Percentiles rank a stretch among this genome's conserved stretches.
Conservation (phyloP, 139 green algal genomes). For the Picochlorum sp. region DNA sequence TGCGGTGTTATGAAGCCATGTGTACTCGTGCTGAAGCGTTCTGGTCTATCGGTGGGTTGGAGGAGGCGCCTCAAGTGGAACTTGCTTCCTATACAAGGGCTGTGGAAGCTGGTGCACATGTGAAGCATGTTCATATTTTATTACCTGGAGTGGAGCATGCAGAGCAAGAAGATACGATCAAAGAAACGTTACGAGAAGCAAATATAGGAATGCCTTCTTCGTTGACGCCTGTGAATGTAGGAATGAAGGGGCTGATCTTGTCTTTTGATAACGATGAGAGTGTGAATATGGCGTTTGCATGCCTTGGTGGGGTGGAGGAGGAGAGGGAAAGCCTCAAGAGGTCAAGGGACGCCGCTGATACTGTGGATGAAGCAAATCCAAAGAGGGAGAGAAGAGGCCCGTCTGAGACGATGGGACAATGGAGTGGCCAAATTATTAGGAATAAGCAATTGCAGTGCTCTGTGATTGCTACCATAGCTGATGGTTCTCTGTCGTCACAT, state of each 20-base stretch:
- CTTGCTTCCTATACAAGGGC: background rate
- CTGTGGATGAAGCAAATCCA: too few relatives aligned
- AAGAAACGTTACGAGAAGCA: background rate
- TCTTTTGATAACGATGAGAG: background rate
- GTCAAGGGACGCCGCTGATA: too few relatives aligned
- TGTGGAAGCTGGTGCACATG: background rate
- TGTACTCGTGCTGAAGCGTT: too few relatives aligned
- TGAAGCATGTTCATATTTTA: background rate
- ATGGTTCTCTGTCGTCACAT: background rate
- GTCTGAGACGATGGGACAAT: background rate
- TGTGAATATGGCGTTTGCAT: background rate
- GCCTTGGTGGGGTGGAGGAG: background rate
- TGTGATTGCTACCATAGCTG: background rate
- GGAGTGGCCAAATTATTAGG: background rate
- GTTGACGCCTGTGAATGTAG: background rate
- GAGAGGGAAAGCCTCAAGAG: background rate
- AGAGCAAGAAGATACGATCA: conserved; percentile 1
- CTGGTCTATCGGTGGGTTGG: too few relatives aligned
- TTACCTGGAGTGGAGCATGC: background rate
- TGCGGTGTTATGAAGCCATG: too few relatives aligned
- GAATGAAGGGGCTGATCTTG: background rate
- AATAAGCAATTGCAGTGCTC: conserved; percentile 1
- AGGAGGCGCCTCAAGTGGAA: too few relatives aligned
- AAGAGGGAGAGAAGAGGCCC: background rate
- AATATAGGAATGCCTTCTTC: background rate